Base-by-base conservation (phyloP, 2,329 filamentous ascomycete genomes). In the Trichoderma sp. region DNA sequence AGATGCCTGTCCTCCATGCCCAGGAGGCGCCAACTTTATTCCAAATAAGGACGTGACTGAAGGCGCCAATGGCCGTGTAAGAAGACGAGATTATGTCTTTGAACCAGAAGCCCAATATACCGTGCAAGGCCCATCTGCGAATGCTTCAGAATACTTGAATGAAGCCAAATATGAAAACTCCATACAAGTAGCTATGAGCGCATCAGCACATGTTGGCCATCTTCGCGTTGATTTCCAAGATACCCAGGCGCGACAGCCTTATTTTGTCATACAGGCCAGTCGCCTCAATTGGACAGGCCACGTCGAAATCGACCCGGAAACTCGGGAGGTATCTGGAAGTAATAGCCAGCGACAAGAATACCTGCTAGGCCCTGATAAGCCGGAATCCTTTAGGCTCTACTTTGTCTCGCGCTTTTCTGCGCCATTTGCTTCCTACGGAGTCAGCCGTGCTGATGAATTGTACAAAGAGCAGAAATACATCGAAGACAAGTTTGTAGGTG, bases 341-440 rank as follows among this genome's bases (percentile, higher is more conserved):
- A 84, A 84, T 67, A 78, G 81, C 0, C 81, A 84, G 71, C 76
- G 82, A 43, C 82, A 85, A 71, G 83, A 84, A 64, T 84, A 83
- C 63, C 75, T 77, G 7, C 72, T 85, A 0, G 83, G 83, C 1
- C 82, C 83, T 3, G 77, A 81, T 55, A 79, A 76, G 24, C 80
- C 83, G 1, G 64, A 74, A 3, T 79, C 77, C 0, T 84, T 84
- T 71, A 79, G 76, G 2, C 80, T 81, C 8, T 84, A 83, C 71
- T 84, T 84, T 65, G 82, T 84, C 0, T 82, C 82, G 11, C 79
- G 81, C 4, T 85, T 84, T 70, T 84, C 82, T 0, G 74, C 80
- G 55, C 79, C 80, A 0, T 84, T 84, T 68, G 64, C 58, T 2
- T 77, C 76, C 0, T 78, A 79, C 69, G 82, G 82, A 4, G 77